Evolutionary conservation across 371 early-diverging fungal species (phyloP).

Genomic region (Mortierella sp.): DNA sequence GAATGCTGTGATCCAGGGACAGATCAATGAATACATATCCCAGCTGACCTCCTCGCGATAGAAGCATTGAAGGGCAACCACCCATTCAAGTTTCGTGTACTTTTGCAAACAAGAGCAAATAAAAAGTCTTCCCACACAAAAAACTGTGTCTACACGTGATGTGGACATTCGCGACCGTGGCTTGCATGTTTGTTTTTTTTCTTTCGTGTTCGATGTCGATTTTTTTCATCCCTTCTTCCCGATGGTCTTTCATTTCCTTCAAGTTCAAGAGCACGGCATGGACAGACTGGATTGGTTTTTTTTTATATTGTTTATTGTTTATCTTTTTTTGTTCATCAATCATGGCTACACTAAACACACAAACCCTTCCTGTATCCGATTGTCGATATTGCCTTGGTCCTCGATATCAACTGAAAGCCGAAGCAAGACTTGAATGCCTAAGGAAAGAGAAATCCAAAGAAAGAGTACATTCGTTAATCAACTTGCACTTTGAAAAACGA

Average conservation of each 20-base stretch:
- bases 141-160: neutral
- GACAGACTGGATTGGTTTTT: too few species aligned
- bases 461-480: neutral
- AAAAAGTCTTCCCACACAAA: neutral
- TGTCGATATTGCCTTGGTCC: too few species aligned
- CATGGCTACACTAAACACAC: neutral
- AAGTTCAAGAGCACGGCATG: too few species aligned
- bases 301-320: too few species aligned
- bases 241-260: too few species aligned
- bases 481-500: neutral
- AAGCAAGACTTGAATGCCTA: neutral
- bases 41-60: slow-evolving; percentile 37
- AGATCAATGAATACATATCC: slow-evolving; percentile 47
- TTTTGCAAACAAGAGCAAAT: neutral
- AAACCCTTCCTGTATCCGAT: slow-evolving; percentile 9
- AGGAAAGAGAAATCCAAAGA: neutral
- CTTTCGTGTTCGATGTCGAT: neutral
- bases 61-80: neutral
- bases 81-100: neutral
- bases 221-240: too few species aligned
- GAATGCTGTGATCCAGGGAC: slow-evolving; percentile 35
- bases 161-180: neutral
- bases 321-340: too few species aligned
- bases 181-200: neutral
- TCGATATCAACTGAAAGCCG: too few species aligned